Base-by-base conservation (phyloP, 768 basidiomycete species). In the Gautieria morchelliformis region DNA sequence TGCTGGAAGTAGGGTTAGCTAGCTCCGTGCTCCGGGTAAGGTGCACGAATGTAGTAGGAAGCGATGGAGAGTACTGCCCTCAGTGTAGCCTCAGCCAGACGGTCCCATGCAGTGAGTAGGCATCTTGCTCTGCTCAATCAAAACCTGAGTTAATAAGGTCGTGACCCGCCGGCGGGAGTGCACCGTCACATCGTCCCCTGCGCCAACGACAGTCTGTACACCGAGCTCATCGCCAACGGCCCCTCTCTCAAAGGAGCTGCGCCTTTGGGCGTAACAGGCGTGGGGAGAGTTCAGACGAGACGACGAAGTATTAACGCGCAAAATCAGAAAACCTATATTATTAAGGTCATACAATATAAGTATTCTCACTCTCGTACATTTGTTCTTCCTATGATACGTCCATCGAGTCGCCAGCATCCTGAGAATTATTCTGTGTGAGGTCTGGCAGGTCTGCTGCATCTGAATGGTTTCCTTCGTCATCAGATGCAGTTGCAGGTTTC, bases 1-100 rank as follows among this genome's bases (percentile, higher is more conserved):
- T 27, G 27, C 27, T 27, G 27, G 5, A 27, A n/a, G n/a, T n/a
- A n/a, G 27, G 27, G 27, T 27, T 27, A 27, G 27, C 27, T 5
- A 5, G 5, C 27, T 27, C 27, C 3, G 27, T 27, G 27, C 27
- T 27, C 5, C 27, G n/a, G n/a, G n/a, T n/a, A n/a, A 27, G 27
- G 27, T 27, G 27, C 5, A 5, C 5, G 5, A 27, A 27, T 27
- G 27, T 27, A 5, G 27, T 27, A 27, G 27, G 35, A 55, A 87
- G 85, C 80, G 1, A 62, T 86, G 24, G 73, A 78, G 10, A 83
- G 87, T 61, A 84, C 83, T 15, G 85, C 74, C 7, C 71, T 89
- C 47, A 89, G 88, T 64, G 79, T 89, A 6, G 86, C 88, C 87
- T 85, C 63, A 89, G 88, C n/a, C n/a, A n/a, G n/a, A n/a, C n/a